phyloP scores from a whole-genome alignment of 1,139 yeast species.

The Nakaseomyces bracarensis region DNA sequence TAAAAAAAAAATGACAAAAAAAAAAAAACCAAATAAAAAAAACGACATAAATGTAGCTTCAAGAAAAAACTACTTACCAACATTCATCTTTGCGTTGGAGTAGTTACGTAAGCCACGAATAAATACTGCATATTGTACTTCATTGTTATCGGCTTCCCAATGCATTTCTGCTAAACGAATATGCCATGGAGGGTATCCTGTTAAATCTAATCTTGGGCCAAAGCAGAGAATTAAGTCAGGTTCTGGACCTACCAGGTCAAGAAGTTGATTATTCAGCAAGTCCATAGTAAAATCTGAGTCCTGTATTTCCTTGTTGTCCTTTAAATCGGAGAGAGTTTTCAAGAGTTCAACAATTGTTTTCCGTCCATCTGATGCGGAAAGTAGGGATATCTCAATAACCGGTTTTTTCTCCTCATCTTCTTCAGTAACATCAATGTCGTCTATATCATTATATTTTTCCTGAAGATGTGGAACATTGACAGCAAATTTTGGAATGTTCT shows the following conservation, averaged over 20 bases:
- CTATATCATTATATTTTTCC: conserved; percentile 32
- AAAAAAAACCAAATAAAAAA: neutral
- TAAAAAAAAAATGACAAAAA: neutral
- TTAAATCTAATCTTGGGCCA: conserved; percentile 78
- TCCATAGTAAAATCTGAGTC: conserved; percentile 63
- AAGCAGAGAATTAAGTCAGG: conserved; percentile 82
- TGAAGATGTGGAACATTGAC: conserved; percentile 58
- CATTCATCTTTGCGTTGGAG: conserved; percentile 73
- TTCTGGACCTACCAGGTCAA: conserved; percentile 73
- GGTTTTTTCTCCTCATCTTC: conserved; percentile 37
- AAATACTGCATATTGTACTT: conserved; percentile 77
- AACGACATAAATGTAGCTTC: neutral
- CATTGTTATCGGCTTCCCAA: conserved; percentile 78
- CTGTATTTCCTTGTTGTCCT: conserved; percentile 51
- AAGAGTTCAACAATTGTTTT: conserved; percentile 84
- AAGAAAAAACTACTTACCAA: conserved; percentile 57
- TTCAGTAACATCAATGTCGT: conserved; percentile 10
- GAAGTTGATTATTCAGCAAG: conserved; percentile 65
- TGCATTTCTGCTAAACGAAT: conserved; percentile 81
- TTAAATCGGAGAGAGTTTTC: conserved; percentile 74
- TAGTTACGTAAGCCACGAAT: conserved; percentile 74
- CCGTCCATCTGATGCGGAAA: conserved; percentile 78
- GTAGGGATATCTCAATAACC: conserved; percentile 54
- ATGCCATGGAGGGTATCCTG: conserved; percentile 98
- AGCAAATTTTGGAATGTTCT: conserved; percentile 51